Conservation (phyloP, 495 filamentous ascomycete genomes). For the Cenococcum geophilum region DNA sequence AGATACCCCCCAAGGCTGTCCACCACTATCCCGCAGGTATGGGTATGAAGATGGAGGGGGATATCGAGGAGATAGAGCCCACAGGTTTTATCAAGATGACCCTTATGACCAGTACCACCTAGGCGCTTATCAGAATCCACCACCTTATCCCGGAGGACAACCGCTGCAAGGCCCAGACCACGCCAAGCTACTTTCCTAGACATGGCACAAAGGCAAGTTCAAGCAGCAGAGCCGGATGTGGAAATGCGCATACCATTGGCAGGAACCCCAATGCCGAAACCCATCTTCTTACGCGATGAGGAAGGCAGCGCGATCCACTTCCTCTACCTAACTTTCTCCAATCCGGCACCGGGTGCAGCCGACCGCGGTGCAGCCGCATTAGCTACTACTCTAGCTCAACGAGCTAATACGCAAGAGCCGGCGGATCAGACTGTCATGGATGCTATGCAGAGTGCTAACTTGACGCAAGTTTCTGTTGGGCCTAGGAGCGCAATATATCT, state of each 20-base stretch:
- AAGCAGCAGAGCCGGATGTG: neutral
- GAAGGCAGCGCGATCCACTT: neutral
- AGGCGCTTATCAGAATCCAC: too few species aligned
- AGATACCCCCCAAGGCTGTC: too few species aligned
- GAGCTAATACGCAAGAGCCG: neutral
- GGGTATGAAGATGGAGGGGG: too few species aligned
- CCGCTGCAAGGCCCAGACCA: too few species aligned
- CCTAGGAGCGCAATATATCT: constrained; percentile 6
- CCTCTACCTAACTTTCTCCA: neutral
- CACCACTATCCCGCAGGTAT: too few species aligned
- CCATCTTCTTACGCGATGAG: neutral
- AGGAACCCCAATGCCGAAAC: neutral
- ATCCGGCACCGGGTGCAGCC: neutral
- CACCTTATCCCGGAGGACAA: too few species aligned
- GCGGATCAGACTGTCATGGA: neutral
- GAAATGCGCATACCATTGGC: neutral
- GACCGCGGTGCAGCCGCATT: neutral
- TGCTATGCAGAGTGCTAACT: neutral
- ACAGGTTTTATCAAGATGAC: too few species aligned
- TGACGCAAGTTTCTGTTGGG: constrained; percentile 4
- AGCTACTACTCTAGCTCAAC: neutral
- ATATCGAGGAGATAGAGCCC: too few species aligned
- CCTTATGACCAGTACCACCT: too few species aligned
- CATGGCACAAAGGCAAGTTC: neutral
- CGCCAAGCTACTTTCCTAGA: too few species aligned